These are phyloP conservation scores for Sporothrix curviconia DNA, from an alignment of 2,329 filamentous ascomycete genomes.

Conservation along the genomic window DNA sequence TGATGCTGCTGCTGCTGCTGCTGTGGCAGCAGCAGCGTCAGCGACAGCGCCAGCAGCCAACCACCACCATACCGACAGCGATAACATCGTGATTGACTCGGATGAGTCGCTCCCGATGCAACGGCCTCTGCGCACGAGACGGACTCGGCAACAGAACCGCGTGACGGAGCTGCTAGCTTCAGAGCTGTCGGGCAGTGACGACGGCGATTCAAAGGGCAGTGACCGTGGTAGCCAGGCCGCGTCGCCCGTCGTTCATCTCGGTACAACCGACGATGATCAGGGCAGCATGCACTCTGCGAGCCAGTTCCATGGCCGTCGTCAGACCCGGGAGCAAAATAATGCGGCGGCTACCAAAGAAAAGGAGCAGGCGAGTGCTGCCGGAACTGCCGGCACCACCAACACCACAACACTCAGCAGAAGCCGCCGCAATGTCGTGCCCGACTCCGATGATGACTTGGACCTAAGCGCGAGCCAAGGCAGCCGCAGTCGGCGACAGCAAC, in stretches of 20 bases:
- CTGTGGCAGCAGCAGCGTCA: too few species aligned
- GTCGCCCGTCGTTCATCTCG: slow-evolving; percentile 9
- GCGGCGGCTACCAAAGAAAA: neutral
- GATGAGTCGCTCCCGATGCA: neutral
- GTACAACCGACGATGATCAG: slow-evolving; percentile 11
- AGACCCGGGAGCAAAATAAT: neutral
- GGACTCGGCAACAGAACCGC: neutral
- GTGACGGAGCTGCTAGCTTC: neutral
- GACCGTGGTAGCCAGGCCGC: neutral
- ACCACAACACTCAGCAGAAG: neutral
- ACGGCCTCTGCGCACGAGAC: neutral
- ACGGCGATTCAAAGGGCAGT: too few species aligned
- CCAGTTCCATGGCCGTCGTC: slow-evolving; percentile 6
- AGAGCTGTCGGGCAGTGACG: neutral
- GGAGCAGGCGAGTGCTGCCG: neutral
- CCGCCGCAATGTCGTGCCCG: slow-evolving; percentile 8
- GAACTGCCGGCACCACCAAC: neutral
- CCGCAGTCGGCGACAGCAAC: neutral
- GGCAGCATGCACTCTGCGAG: slow-evolving; percentile 1
- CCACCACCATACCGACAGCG: neutral
- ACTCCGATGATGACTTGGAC: slow-evolving; percentile 15
- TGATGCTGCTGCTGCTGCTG: neutral
- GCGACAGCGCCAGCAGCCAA: too few species aligned
- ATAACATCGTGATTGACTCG: neutral
- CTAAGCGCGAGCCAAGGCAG: neutral